Evolutionary conservation across 2,329 filamentous ascomycete genomes (phyloP), one percentile per base, ranked within the genome.

Genomic region (Trichoderma oligosporum): DNA sequence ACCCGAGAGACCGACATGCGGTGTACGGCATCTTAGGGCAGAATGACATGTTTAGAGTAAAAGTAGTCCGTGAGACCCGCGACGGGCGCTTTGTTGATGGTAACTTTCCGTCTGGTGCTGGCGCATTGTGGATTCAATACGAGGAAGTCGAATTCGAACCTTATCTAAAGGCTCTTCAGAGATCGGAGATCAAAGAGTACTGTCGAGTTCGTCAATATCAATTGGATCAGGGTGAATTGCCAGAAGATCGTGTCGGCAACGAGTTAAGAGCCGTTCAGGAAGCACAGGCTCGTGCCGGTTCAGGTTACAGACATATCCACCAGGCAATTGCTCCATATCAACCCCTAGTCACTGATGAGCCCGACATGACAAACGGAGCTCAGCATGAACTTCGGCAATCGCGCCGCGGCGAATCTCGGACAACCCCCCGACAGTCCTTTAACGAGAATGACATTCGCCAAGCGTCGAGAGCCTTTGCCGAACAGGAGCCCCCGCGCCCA

Each of bases 21-120:
- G 82, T 86, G 0, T 83, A 81, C 54, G 84, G 84, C 3, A 84
- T 86, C 9, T 69, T 86, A 0, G 82, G 82, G 1, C 77, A 78
- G 16, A 84, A 84, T 56, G 82, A 85, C 61, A 85, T 84, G 78
- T 86, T 87, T 65, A 74, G 84, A 0, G 82, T 85, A 54, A 86
- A 86, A 66, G 74, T 86, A 0, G 77, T 82, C 1, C 74, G 80
- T 5, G 77, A 84, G 63, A 86, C 83, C 0, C 78, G 82, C 3
- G 82, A 85, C 63, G 83, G 83, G 2, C 78, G 81, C 0, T 77
- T 76, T 27, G 71, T 83, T 1, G 74, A 81, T 29, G 82, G 81
- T 33, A 85, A 86, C 66, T 86, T 84, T 55, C 84, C 84, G 0
- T 68, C 69, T 2, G 83, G 82, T 1, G 79, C 82, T 1, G 83